These are phyloP conservation scores for Alectoria sarmentosa DNA, from an alignment of 495 filamentous ascomycete species.

Conservation along the genomic window DNA sequence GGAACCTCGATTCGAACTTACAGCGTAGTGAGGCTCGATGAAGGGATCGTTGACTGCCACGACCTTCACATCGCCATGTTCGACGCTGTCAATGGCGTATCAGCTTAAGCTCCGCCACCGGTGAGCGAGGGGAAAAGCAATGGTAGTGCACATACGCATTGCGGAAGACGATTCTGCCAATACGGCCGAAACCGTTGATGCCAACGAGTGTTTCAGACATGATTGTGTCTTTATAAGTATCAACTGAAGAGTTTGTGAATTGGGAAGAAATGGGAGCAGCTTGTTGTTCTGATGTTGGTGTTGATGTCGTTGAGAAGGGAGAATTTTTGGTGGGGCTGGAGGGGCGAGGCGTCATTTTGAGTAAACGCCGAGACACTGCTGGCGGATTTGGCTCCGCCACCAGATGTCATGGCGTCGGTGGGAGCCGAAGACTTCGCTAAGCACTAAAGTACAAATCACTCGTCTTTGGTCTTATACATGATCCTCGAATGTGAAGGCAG, in stretches of 20 bases:
- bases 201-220: conserved; percentile 48
- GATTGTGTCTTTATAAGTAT: not conserved
- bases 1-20: conserved; percentile 45
- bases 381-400: not conserved
- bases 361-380: not conserved
- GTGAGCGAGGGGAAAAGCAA: conserved; percentile 22
- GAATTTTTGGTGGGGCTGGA: conserved; percentile 2
- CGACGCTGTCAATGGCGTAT: conserved; percentile 54
- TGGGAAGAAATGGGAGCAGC: not conserved
- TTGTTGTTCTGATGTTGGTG: not conserved
- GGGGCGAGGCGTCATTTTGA: conserved; percentile 14
- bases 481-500: not conserved
- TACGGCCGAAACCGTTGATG: conserved; percentile 99
- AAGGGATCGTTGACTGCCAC: conserved; percentile 99
- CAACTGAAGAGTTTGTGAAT: not conserved
- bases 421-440: not conserved
- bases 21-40: conserved; percentile 96
- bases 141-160: conserved; percentile 57
- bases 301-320: not conserved
- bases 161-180: conserved; percentile 91
- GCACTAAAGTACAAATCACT: not conserved
- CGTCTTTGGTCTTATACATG: not conserved
- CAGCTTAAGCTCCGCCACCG: conserved; percentile 20
- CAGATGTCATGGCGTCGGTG: not conserved
- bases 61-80: conserved; percentile 77